phyloP scores from a whole-genome alignment of 495 filamentous ascomycete species.

The Podospora sp. region DNA sequence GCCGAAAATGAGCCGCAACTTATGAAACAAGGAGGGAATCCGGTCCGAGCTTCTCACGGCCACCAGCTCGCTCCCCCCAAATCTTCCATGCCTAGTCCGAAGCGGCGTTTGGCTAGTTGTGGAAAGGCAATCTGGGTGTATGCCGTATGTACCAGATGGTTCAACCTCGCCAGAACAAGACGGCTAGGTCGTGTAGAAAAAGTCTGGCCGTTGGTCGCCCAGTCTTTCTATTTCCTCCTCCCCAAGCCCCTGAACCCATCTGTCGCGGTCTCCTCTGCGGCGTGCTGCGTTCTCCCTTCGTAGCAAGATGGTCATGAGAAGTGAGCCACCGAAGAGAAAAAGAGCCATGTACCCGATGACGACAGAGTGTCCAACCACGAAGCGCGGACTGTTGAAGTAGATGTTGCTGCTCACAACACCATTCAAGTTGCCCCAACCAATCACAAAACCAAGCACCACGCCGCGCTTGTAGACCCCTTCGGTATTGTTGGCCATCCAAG shows the following conservation, averaged over 20 bases:
- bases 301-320: conserved; percentile 69
- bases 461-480: conserved; percentile 94
- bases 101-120: too few species aligned
- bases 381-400: conserved; percentile 51
- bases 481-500: conserved; percentile 86
- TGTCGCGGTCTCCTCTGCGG: conserved; percentile 65
- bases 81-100: too few species aligned
- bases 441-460: conserved; percentile 81
- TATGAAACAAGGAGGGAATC: too few species aligned
- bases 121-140: too few species aligned
- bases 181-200: conserved; percentile 63
- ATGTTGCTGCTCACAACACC: conserved; percentile 81
- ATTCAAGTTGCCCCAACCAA: conserved; percentile 93
- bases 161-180: neutral
- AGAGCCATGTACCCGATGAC: conserved; percentile 54
- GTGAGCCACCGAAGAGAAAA: conserved; percentile 53
- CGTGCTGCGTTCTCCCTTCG: conserved; percentile 65
- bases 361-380: conserved; percentile 48
- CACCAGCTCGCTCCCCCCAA: too few species aligned
- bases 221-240: conserved; percentile 61
- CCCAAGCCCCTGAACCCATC: conserved; percentile 62
- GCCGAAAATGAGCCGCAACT: neutral
- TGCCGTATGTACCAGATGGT: neutral
- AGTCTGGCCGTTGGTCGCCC: conserved; percentile 78
- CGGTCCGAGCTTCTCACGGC: too few species aligned